A percentile compares a stretch with the other conserved stretches of the same genome.
These are phyloP conservation scores for Candida krabiensis DNA, from an alignment of 805 yeast species.

Conservation along the genomic window DNA sequence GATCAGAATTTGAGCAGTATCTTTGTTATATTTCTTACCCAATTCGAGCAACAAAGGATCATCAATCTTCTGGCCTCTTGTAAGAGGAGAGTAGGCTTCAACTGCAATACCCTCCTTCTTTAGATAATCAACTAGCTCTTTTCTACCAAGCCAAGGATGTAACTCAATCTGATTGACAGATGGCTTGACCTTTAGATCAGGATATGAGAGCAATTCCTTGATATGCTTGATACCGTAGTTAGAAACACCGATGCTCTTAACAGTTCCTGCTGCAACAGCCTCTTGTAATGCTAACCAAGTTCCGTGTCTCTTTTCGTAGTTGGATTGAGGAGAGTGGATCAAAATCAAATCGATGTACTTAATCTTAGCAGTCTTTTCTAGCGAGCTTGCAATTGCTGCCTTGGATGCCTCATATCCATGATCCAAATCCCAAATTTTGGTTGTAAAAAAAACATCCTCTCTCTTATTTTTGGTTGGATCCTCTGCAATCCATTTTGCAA, in stretches of 20 bases:
- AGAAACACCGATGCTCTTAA: conserved; percentile 60
- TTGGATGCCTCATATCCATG: conserved; percentile 39
- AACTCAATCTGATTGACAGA: conserved; percentile 50
- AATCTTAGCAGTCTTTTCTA: conserved; percentile 40
- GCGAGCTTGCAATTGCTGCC: conserved; percentile 40
- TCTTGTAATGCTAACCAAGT: conserved; percentile 57
- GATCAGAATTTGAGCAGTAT: conserved; percentile 60
- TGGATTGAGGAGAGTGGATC: conserved; percentile 52
- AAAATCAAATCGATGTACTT: conserved; percentile 53
- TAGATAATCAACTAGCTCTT: conserved; percentile 44
- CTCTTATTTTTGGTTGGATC: conserved; percentile 28
- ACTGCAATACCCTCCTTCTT: conserved; percentile 44
- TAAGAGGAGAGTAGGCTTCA: conserved; percentile 66
- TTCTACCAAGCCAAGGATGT: conserved; percentile 47
- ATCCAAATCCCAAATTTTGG: conserved; percentile 33
- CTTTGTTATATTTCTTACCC: conserved; percentile 46
- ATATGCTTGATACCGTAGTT: conserved; percentile 59
- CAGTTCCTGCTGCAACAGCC: conserved; percentile 46
- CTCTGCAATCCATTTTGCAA: conserved; percentile 39
- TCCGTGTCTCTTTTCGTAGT: conserved; percentile 41
- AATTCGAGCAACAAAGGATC: conserved; percentile 43
- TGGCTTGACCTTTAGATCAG: conserved; percentile 41
- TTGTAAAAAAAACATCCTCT: conserved; percentile 39
- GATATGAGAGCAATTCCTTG: conserved; percentile 49
- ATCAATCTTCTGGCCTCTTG: conserved; percentile 44